Conservation (phyloP, 306 rosid genomes). For the Quercus dentata region DNA sequence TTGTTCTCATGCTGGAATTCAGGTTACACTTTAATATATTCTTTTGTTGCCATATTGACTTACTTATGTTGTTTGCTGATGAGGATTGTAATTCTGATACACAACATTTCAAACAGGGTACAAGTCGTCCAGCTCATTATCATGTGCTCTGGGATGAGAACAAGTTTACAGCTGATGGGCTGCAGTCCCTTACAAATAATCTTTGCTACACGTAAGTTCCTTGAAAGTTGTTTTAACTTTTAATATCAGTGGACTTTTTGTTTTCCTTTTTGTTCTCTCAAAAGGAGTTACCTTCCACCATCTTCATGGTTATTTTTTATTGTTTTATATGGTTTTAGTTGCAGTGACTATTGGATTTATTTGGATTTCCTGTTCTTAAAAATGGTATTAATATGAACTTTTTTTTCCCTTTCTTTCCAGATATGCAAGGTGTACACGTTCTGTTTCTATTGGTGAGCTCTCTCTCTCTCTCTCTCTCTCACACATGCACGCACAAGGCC, state of each 20-base stretch:
- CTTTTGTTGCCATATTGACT: background rate
- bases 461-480: background rate
- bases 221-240: background rate
- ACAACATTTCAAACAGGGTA: constrained; percentile 60
- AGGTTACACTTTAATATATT: constrained; percentile 35
- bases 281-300: no score
- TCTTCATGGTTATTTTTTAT: background rate
- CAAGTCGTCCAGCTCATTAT: constrained; percentile 97
- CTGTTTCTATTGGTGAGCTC: constrained; percentile 87
- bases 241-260: background rate
- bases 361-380: background rate
- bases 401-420: constrained; percentile 31
- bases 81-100: background rate
- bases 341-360: background rate
- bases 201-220: constrained; percentile 89
- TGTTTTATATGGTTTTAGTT: background rate
- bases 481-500: no score
- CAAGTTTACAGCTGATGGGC: constrained; percentile 82
- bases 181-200: constrained; percentile 79
- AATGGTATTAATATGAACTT: background rate
- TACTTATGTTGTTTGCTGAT: background rate
- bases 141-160: constrained; percentile 97
- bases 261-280: background rate
- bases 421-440: constrained; percentile 91
- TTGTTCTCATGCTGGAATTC: constrained; percentile 95